phyloP scores from a whole-genome alignment of 2,329 filamentous ascomycete genomes.

The Claviceps sp. region DNA sequence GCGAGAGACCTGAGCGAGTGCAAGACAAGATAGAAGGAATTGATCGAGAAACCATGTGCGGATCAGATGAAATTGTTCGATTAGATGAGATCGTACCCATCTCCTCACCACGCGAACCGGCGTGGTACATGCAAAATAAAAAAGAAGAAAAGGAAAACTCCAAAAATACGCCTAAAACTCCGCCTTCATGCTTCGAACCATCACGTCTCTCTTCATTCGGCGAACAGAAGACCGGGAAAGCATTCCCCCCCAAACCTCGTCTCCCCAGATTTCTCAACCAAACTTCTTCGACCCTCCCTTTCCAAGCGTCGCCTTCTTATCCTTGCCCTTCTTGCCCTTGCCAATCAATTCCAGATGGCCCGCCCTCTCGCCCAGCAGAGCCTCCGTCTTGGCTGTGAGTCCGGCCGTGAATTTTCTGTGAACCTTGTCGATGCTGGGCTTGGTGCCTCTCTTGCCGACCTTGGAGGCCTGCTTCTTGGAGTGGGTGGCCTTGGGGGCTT shows the following conservation, averaged over 20 bases:
- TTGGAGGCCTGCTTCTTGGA: slow-evolving; percentile 31
- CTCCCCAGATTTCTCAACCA: slow-evolving; percentile 12
- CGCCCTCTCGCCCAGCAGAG: slow-evolving; percentile 43
- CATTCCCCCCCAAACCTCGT: not conserved
- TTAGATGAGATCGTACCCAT: too few species aligned
- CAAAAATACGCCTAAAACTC: too few species aligned
- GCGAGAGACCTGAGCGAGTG: too few species aligned
- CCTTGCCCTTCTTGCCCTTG: slow-evolving; percentile 35
- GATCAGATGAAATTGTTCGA: too few species aligned
- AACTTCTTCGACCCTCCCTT: slow-evolving; percentile 42
- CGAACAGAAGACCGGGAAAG: too few species aligned
- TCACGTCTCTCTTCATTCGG: too few species aligned
- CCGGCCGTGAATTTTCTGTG: slow-evolving; percentile 42
- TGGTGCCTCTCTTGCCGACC: slow-evolving; percentile 34
- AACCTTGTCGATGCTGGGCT: slow-evolving; percentile 35
- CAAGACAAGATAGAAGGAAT: too few species aligned
- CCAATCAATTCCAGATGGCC: slow-evolving; percentile 48
- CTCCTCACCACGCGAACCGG: too few species aligned
- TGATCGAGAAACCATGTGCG: too few species aligned
- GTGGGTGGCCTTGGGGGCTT: slow-evolving; percentile 26
- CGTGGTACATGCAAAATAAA: too few species aligned
- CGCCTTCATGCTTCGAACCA: too few species aligned
- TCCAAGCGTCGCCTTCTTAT: slow-evolving; percentile 23
- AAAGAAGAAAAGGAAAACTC: too few species aligned
- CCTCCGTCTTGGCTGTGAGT: slow-evolving; percentile 41